These are phyloP conservation scores for Cryptosporidium bovis DNA, from an alignment of 169 alveolate genomes.

Conservation along the genomic window DNA sequence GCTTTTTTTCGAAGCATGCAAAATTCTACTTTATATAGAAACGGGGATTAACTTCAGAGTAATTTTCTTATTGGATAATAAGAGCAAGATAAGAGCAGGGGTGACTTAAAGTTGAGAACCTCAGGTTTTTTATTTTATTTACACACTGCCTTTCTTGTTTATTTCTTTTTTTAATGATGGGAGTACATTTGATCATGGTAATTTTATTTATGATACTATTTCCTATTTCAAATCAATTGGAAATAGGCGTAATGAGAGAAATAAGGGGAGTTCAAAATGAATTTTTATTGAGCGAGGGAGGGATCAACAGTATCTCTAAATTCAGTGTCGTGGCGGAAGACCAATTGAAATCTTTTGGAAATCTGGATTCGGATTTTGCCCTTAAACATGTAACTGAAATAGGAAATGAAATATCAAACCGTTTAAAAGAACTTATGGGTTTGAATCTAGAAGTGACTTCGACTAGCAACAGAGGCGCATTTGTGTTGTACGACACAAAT, in stretches of 20 bases:
- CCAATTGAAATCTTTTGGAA: constrained; percentile 26
- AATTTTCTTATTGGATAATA: too few species aligned
- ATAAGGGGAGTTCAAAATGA: constrained; percentile 3
- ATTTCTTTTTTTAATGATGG: too few species aligned
- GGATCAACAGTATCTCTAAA: constrained; percentile 10
- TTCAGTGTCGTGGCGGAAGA: constrained; percentile 14
- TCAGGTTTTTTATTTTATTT: too few species aligned
- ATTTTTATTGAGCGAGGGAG: neutral
- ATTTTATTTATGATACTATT: neutral
- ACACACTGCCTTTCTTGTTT: too few species aligned
- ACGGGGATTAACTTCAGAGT: too few species aligned
- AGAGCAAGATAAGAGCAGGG: too few species aligned
- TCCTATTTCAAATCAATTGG: constrained; percentile 21
- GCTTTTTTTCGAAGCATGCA: neutral
- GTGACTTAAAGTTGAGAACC: too few species aligned
- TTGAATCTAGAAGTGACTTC: neutral
- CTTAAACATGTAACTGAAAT: neutral
- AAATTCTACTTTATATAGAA: neutral
- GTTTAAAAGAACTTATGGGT: constrained; percentile 10
- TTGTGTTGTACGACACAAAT: constrained; percentile 61
- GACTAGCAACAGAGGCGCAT: constrained; percentile 54
- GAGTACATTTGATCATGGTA: too few species aligned
- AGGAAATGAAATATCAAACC: neutral
- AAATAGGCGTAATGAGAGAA: constrained; percentile 34
- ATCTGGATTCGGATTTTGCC: neutral